Base-by-base conservation (phyloP, 495 filamentous ascomycete species). In the Xylaria scruposa region DNA sequence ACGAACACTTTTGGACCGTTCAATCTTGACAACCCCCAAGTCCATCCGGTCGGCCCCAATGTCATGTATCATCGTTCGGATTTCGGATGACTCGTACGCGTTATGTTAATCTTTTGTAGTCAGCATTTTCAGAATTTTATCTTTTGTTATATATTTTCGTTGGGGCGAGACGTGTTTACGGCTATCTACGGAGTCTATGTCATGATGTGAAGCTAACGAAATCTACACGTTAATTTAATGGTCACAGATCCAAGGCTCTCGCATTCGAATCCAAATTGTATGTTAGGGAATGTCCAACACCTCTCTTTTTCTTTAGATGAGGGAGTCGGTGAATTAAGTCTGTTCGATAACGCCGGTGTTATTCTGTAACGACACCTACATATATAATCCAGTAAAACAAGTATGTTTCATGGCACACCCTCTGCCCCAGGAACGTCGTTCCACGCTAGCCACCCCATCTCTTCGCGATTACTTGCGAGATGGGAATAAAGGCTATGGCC, bases 31-130 rank as follows among this genome's bases (percentile, higher is more conserved):
- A 51, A 54, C 17, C n/a, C 70, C 17, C 70, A 66, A 15, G 49
- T 51, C 38, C 62, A 71, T 38, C 60, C 42, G 12, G 68, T 33
- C 4, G 70, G 70, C 29, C 70, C 70, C 5, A 71, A 24, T 38
- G 70, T 71, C 53, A 67, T 71, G 70, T 71, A 59, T n/a, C 70
- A 71, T 53, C 70, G 61, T 17, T 71, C 69, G 46, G 46, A 21
- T 19, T 49, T n/a, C 46, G 6, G 42, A 49, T 24, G 47, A 71
- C 26, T 71, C 56, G 4, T 40, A 60, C 33, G 17, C 38, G 40
- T 21, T 8, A 33, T 13, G 9, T 66, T 17, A 31, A n/a, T 66
- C 26, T 66, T 19, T 40, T 21, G 31, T 38, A 3, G 24, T 66
- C 63, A 12, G 26, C 24, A 15, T 17, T 51, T 53, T 13, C 24